Conservation (phyloP, 2,329 filamentous ascomycete species). For the Sporothrix globosa region DNA sequence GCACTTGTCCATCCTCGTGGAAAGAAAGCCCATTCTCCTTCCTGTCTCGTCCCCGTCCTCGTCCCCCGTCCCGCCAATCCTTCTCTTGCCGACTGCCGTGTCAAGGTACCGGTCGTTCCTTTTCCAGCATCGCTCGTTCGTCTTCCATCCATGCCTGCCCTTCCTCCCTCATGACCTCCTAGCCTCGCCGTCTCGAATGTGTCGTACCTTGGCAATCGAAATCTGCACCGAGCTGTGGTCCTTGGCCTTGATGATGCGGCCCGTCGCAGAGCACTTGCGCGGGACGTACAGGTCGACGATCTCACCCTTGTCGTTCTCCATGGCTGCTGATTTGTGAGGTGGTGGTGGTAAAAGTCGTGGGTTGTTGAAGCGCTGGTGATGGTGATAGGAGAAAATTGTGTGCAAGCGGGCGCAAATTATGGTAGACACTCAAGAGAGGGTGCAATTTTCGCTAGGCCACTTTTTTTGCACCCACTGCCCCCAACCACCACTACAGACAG, state of each 20-base stretch:
- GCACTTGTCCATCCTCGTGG: not conserved
- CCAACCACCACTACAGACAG: not conserved
- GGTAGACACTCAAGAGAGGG: not conserved
- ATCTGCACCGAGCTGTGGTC: slow-evolving; percentile 99
- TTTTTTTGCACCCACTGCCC: slow-evolving; percentile 15
- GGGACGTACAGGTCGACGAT: slow-evolving; percentile 70
- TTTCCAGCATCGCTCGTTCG: not conserved
- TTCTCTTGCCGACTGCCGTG: not conserved
- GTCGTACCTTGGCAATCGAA: slow-evolving; percentile 74
- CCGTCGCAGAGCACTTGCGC: slow-evolving; percentile 97
- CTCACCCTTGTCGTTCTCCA: slow-evolving; percentile 88
- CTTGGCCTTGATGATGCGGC: slow-evolving; percentile 99
- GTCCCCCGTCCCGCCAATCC: no score
- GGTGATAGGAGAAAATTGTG: not conserved
- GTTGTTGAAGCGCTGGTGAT: slow-evolving; percentile 16
- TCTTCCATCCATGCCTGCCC: not conserved
- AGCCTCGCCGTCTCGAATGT: not conserved
- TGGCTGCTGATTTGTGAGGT: slow-evolving; percentile 51
- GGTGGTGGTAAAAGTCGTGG: slow-evolving; percentile 42
- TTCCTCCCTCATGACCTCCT: not conserved
- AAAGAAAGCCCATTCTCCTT: not conserved
- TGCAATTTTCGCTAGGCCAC: slow-evolving; percentile 24
- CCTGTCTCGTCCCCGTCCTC: not conserved
- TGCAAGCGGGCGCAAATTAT: not conserved
- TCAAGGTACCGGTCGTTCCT: not conserved